Conservation (phyloP, 176 grass and related monocot species). For the Ensete glaucum region DNA sequence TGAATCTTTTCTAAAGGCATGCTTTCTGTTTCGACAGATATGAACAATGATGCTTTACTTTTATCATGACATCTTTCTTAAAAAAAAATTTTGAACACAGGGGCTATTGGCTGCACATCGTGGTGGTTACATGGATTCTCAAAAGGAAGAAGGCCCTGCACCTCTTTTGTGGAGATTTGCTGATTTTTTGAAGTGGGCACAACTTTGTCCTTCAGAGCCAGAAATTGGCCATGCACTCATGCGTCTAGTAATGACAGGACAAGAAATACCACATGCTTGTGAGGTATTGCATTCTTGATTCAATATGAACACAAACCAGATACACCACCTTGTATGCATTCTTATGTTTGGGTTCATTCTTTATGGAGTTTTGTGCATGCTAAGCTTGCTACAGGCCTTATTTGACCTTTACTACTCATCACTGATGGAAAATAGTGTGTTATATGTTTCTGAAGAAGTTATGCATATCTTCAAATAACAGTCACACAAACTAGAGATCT, state of each 20-base stretch:
- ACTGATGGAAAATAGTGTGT: not conserved
- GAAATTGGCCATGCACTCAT: slow-evolving; percentile 96
- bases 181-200: slow-evolving; percentile 93
- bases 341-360: not conserved
- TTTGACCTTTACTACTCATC: not conserved
- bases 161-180: slow-evolving; percentile 85
- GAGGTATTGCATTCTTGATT: slow-evolving; percentile 39
- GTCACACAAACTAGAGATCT: not conserved
- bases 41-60: slow-evolving; percentile 13
- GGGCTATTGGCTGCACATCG: slow-evolving; percentile 79
- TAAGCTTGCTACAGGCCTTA: not conserved
- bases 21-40: not conserved
- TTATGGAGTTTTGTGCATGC: no score
- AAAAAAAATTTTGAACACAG: slow-evolving; percentile 32
- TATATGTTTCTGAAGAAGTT: not conserved
- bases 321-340: not conserved
- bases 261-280: slow-evolving; percentile 94
- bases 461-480: not conserved
- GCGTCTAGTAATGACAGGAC: slow-evolving; percentile 97
- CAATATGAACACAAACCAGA: not conserved
- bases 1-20: slow-evolving; percentile 88
- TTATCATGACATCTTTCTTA: slow-evolving; percentile 7
- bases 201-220: slow-evolving; percentile 72
- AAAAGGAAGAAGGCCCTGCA: slow-evolving; percentile 82
- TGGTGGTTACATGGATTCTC: slow-evolving; percentile 82